phyloP scores from a whole-genome alignment of 1,284 basidiomycete genomes.

The Ustilago trichophora region DNA sequence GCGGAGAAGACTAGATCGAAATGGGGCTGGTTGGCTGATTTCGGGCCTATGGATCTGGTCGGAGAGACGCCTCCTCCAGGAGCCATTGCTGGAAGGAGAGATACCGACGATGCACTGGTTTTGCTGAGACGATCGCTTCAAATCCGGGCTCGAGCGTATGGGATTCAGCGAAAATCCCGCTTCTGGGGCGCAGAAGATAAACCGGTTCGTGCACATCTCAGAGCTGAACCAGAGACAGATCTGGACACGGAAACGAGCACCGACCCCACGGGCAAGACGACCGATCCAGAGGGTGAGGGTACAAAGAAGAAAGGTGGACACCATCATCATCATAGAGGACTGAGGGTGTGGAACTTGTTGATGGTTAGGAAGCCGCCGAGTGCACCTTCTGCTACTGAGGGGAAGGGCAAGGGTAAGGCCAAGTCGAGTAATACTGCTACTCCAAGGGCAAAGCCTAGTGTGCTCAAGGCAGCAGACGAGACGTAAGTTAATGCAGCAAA shows the following conservation, averaged over 20 bases:
- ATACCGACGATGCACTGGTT: constrained; percentile 38
- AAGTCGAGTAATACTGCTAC: too few relatives aligned
- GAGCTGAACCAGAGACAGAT: constrained; percentile 1
- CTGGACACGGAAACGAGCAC: constrained; percentile 7
- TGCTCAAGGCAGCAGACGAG: too few relatives aligned
- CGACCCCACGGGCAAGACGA: constrained; percentile 9
- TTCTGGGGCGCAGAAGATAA: constrained; percentile 36
- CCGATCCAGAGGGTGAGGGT: neutral
- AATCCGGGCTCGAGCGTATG: constrained; percentile 34
- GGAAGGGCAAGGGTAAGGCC: too few relatives aligned
- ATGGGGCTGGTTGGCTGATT: constrained; percentile 41
- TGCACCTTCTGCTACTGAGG: neutral
- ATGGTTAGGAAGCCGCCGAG: constrained; percentile 27
- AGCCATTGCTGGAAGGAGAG: constrained; percentile 55
- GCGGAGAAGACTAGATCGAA: constrained; percentile 14
- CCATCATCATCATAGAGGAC: constrained; percentile 27
- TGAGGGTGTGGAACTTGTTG: constrained; percentile 33
- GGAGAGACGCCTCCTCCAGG: constrained; percentile 55
- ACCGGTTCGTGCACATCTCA: constrained; percentile 15
- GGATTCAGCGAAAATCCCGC: constrained; percentile 18
- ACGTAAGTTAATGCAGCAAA: too few relatives aligned
- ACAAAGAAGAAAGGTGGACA: neutral
- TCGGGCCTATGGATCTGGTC: constrained; percentile 45
- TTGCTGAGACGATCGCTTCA: constrained; percentile 28
- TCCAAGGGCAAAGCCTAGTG: too few relatives aligned